Percentiles rank a stretch among this genome's conserved stretches.
Evolutionary conservation across 139 green algal genomes (phyloP).

Genomic region (Pleodorina starrii): DNA sequence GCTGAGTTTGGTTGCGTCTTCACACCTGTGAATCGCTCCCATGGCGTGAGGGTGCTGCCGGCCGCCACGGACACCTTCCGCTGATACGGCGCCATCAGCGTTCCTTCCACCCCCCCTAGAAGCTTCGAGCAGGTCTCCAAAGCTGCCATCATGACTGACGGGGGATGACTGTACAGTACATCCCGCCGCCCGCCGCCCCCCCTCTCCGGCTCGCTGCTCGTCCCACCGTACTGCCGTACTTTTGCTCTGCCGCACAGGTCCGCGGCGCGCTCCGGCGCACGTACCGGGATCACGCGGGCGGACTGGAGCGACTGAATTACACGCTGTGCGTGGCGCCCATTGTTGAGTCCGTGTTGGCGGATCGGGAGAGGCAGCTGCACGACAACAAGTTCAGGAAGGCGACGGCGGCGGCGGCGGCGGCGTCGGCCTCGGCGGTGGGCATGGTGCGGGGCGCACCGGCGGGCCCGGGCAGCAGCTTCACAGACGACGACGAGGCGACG

Average conservation of each 20-base stretch:
- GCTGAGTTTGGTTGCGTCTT: too few relatives aligned
- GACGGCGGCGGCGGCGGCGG: neutral
- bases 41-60: too few relatives aligned
- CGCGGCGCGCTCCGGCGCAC: conserved; percentile 35
- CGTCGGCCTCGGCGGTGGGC: neutral
- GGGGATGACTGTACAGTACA: too few relatives aligned
- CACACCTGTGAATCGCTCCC: too few relatives aligned
- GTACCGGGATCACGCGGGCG: conserved; percentile 34
- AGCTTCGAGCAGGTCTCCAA: too few relatives aligned
- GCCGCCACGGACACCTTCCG: too few relatives aligned
- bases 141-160: too few relatives aligned
- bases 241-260: conserved; percentile 5
- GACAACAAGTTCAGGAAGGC: neutral
- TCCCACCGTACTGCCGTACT: neutral
- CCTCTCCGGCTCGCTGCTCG: too few relatives aligned
- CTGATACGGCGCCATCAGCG: too few relatives aligned
- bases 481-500: conserved; percentile 23
- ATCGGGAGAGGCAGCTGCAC: conserved; percentile 3
- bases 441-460: neutral
- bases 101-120: too few relatives aligned
- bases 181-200: too few relatives aligned
- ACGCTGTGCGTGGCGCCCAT: conserved; percentile 56
- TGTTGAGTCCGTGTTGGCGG: conserved; percentile 43
- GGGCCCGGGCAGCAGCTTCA: neutral
- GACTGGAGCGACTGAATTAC: conserved; percentile 55